These are phyloP conservation scores for Tulasnella sp. DNA, from an alignment of 768 basidiomycete species.

Conservation along the genomic window DNA sequence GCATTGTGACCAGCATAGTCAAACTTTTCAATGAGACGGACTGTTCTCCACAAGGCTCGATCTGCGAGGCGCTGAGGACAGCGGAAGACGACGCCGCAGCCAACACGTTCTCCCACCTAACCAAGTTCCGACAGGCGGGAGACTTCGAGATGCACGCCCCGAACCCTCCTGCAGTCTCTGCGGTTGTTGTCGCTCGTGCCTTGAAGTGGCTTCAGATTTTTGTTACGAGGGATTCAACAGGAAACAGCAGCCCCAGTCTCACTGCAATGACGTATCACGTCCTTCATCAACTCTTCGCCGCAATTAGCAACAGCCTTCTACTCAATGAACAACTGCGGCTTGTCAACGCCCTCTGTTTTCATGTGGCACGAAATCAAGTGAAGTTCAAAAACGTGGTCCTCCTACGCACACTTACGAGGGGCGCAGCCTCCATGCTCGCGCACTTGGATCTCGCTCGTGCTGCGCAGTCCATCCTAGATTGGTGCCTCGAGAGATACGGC, in stretches of 20 bases:
- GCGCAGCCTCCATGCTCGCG: conserved; percentile 51
- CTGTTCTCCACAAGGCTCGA: conserved; percentile 40
- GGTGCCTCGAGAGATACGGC: conserved; percentile 53
- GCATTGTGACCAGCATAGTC: conserved; percentile 48
- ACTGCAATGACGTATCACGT: conserved; percentile 57
- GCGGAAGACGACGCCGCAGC: conserved; percentile 32
- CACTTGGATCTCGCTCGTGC: conserved; percentile 57
- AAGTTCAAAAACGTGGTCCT: conserved; percentile 46
- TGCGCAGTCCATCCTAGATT: conserved; percentile 68
- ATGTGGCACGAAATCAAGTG: conserved; percentile 52
- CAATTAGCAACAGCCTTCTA: conserved; percentile 54
- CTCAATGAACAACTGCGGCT: conserved; percentile 76
- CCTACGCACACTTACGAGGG: conserved; percentile 57
- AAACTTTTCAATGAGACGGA: conserved; percentile 61
- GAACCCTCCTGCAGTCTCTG: conserved; percentile 52
- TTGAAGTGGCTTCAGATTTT: conserved; percentile 48
- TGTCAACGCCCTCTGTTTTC: conserved; percentile 60
- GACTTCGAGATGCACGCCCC: conserved; percentile 47
- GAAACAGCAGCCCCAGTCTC: background rate
- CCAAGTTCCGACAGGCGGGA: conserved; percentile 39
- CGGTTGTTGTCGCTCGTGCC: conserved; percentile 41
- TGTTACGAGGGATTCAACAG: conserved; percentile 33
- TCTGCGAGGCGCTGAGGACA: conserved; percentile 37
- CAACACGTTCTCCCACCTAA: conserved; percentile 41
- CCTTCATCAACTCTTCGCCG: conserved; percentile 58